phyloP scores from a whole-genome alignment of 768 basidiomycete species.

The Favolaschia claudopus region DNA sequence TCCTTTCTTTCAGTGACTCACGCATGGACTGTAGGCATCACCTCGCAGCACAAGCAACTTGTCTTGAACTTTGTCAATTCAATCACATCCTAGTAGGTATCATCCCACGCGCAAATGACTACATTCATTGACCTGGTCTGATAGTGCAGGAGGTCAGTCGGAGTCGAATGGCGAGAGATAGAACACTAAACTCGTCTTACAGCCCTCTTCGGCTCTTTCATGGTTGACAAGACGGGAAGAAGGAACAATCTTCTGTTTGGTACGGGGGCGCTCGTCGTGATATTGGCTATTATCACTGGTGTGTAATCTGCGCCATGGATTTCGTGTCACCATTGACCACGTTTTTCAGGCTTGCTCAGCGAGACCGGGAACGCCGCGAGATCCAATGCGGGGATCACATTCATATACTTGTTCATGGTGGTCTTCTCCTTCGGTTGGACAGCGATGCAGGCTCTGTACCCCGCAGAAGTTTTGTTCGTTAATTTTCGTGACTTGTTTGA shows the following conservation, averaged over 20 bases:
- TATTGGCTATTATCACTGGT: constrained; percentile 55
- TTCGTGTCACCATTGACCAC: neutral
- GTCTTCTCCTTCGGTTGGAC: constrained; percentile 65
- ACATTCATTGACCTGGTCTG: neutral
- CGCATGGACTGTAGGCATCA: constrained; percentile 45
- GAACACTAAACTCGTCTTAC: neutral
- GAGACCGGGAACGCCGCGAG: constrained; percentile 40
- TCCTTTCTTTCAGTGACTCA: neutral
- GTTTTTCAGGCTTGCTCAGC: constrained; percentile 43
- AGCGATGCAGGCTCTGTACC: constrained; percentile 65
- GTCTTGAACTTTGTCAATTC: constrained; percentile 61
- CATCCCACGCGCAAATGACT: neutral
- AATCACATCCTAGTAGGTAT: constrained; percentile 53
- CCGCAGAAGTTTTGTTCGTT: constrained; percentile 53
- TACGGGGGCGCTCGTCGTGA: constrained; percentile 44
- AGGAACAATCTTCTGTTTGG: constrained; percentile 52
- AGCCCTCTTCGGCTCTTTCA: constrained; percentile 43
- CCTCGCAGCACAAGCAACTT: constrained; percentile 46
- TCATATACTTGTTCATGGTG: constrained; percentile 60
- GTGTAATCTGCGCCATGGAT: neutral
- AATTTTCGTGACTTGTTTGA: neutral
- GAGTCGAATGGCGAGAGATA: constrained; percentile 6
- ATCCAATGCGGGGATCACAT: constrained; percentile 59
- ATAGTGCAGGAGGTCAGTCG: constrained; percentile 33
- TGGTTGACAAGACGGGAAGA: constrained; percentile 58